phyloP scores from a whole-genome alignment of 129 eudicot species.

The Heracleum sosnowskyi region DNA sequence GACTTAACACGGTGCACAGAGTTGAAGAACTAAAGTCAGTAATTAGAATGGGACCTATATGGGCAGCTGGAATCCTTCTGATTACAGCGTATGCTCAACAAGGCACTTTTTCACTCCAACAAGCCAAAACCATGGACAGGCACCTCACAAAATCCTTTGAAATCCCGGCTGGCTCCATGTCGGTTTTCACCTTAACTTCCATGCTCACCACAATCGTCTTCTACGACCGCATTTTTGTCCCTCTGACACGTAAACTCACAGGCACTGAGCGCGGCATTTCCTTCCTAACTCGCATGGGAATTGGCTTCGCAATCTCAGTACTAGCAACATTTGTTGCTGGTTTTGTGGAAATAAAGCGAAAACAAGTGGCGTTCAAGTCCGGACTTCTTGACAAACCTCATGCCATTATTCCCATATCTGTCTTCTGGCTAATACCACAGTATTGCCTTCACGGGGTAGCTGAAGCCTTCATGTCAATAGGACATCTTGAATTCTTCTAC shows the following conservation, averaged over 20 bases:
- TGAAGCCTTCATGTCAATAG: conserved; percentile 85
- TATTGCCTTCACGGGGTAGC: conserved; percentile 80
- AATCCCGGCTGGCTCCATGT: conserved; percentile 85
- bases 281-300: conserved; percentile 70
- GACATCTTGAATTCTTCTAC: conserved; percentile 83
- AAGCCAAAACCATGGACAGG: conserved; percentile 80
- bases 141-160: conserved; percentile 60
- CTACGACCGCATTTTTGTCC: conserved; percentile 69
- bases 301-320: conserved; percentile 59
- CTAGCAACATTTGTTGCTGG: conserved; percentile 82
- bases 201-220: conserved; percentile 62
- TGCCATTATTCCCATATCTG: conserved; percentile 48
- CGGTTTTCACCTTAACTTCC: conserved; percentile 60
- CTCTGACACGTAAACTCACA: conserved; percentile 52
- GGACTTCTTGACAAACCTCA: conserved; percentile 41
- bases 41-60: conserved; percentile 80
- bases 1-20: conserved; percentile 70
- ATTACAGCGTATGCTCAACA: conserved; percentile 81
- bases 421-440: conserved; percentile 75
- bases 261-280: conserved; percentile 82
- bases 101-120: conserved; percentile 77
- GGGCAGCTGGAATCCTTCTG: conserved; percentile 86
- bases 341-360: conserved; percentile 58
- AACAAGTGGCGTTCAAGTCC: conserved; percentile 36
- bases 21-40: conserved; percentile 80